A percentile compares a stretch with the other conserved stretches of the same genome.
Conservation (phyloP, 2,329 filamentous ascomycete genomes). For the Xylariaceae sp. region DNA sequence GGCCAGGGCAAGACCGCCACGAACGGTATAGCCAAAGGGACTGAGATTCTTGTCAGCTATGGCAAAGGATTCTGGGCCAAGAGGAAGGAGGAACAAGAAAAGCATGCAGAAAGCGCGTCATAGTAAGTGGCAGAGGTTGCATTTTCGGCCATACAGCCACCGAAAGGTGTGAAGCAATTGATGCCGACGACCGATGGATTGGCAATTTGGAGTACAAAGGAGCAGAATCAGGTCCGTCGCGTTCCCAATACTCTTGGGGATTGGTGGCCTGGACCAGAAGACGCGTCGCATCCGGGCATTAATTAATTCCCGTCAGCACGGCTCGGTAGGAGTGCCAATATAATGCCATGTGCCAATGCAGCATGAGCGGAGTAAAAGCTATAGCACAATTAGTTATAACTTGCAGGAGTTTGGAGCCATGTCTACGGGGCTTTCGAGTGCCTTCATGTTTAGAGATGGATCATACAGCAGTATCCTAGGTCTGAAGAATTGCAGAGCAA, state of each 20-base stretch:
- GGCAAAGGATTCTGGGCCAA: constrained; percentile 62
- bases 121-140: neutral
- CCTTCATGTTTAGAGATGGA: neutral
- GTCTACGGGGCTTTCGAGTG: neutral
- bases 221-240: constrained; percentile 4
- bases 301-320: constrained; percentile 12
- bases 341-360: constrained; percentile 17
- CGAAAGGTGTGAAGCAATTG: constrained; percentile 1
- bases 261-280: constrained; percentile 6
- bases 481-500: neutral
- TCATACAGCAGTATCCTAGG: no score
- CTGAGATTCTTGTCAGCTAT: constrained; percentile 62
- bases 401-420: no score
- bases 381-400: no score
- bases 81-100: constrained; percentile 34
- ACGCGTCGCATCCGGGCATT: constrained; percentile 13
- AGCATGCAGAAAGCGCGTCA: neutral
- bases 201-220: constrained; percentile 1
- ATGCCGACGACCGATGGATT: neutral
- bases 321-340: constrained; percentile 13
- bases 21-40: constrained; percentile 48
- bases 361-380: constrained; percentile 4
- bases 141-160: constrained; percentile 5
- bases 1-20: constrained; percentile 27
- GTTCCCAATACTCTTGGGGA: constrained; percentile 3